These are phyloP conservation scores for Kazachstania sp. DNA, from an alignment of 1,139 yeast species.

Conservation along the genomic window DNA sequence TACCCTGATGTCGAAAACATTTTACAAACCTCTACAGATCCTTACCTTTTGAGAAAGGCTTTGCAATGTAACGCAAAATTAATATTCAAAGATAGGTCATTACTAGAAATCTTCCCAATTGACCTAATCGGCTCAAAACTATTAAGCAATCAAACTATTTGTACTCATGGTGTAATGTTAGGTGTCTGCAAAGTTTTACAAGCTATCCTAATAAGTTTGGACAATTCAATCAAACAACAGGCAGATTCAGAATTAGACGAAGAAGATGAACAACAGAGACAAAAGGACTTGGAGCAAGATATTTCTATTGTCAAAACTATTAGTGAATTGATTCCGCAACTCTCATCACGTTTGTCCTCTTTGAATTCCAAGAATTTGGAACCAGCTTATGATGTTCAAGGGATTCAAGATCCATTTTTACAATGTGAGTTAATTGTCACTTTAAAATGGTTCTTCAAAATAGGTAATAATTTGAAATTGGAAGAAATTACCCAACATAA, in stretches of 20 bases:
- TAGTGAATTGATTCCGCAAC: conserved; percentile 39
- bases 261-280: conserved; percentile 4
- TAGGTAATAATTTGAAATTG: conserved; percentile 27
- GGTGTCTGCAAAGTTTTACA: conserved; percentile 53
- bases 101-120: conserved; percentile 24
- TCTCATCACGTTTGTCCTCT: conserved; percentile 51
- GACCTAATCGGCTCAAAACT: conserved; percentile 9
- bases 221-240: conserved; percentile 5
- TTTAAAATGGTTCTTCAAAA: conserved; percentile 31
- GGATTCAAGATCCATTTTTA: conserved; percentile 83
- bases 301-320: conserved; percentile 21
- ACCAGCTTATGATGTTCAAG: conserved; percentile 86
- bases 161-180: conserved; percentile 59
- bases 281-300: not conserved
- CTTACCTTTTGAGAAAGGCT: conserved; percentile 79
- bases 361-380: conserved; percentile 61
- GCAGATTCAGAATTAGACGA: conserved; percentile 4
- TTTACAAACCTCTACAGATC: conserved; percentile 45
- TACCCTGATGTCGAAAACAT: conserved; percentile 77
- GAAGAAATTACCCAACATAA: conserved; percentile 13
- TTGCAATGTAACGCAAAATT: conserved; percentile 66
- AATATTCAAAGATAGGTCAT: conserved; percentile 37
- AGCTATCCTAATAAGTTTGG: conserved; percentile 15
- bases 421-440: conserved; percentile 48
- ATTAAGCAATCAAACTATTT: conserved; percentile 11